Base-by-base conservation (phyloP, 1,284 basidiomycete species). In the Austropuccinia psidii region DNA sequence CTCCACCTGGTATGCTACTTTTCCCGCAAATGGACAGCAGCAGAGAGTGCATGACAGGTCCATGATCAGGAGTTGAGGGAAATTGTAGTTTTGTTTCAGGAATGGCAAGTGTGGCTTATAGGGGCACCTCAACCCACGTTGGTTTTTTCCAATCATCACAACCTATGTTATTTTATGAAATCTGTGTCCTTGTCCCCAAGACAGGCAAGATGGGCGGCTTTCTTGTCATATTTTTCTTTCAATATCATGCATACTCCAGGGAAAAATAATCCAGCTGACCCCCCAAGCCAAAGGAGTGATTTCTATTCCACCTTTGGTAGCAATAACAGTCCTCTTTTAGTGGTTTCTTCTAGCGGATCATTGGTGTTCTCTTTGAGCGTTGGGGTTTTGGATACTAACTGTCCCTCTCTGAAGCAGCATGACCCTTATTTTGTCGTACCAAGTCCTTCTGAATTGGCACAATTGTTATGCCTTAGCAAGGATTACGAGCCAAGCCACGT, bases 1-100 rank as follows among this genome's bases (percentile, higher is more conserved):
- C 45, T 73, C 8, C 55, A 75, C 29, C 74, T 74, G 17, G 54
- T 75, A 33, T 21, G 21, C 8, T 75, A 15, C 50, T 49, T 29
- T 49, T 75, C 61, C 3, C 21, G 45, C 6, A 75, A 75, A 50
- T 37, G 69, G 24, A 24, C 70, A 31, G n/a, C 47, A 52, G 41
- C 24, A 8, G 74, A 70, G 57, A 21, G 21, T 39, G 3, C 54
- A 1, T 69, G 55, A 41, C 39, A 19, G 2, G 39, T 69, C 21
- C 50, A 24, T 49, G 66, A 68, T 45, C 33, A 55, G 7, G 52
- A 68, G 6, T 29, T 68, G 11, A 15, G 24, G 1, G 66, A 15
- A 13, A 33, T 66, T 33, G 29, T 52, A 2, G 1, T 11, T 19
- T 43, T 19, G 4, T 66, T 66, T 54, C 35, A 55, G 21, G 37